These are phyloP conservation scores for Astrothelium macrocarpum DNA, from an alignment of 495 filamentous ascomycete genomes.

Conservation along the genomic window DNA sequence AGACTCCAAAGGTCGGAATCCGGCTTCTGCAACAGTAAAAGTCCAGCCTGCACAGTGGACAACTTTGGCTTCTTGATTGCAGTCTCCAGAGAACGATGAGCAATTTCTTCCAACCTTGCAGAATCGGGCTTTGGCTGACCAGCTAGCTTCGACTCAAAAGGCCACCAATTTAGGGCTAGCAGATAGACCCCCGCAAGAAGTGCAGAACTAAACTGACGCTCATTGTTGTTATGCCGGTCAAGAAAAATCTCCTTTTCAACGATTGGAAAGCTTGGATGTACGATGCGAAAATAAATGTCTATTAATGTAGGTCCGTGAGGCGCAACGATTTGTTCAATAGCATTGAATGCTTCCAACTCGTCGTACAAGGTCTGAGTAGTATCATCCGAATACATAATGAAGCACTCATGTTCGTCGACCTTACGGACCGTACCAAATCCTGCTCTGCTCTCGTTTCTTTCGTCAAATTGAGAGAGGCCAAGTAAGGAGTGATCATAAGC, in stretches of 20 bases:
- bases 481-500: conserved; percentile 66
- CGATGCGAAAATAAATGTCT: conserved; percentile 75
- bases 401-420: conserved; percentile 74
- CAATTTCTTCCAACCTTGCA: conserved; percentile 63
- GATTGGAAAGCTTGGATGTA: conserved; percentile 87
- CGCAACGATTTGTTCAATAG: conserved; percentile 72
- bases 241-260: conserved; percentile 79
- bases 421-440: conserved; percentile 62
- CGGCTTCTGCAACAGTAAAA: conserved; percentile 80
- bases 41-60: conserved; percentile 86
- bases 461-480: conserved; percentile 60
- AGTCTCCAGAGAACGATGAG: conserved; percentile 59
- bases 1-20: conserved; percentile 77
- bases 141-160: conserved; percentile 58
- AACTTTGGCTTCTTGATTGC: conserved; percentile 78
- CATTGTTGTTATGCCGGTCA: conserved; percentile 68
- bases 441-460: conserved; percentile 59
- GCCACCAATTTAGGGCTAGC: conserved; percentile 83
- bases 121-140: conserved; percentile 61
- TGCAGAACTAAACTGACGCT: conserved; percentile 70
- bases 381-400: conserved; percentile 65
- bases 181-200: conserved; percentile 85
- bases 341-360: conserved; percentile 56
- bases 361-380: conserved; percentile 52
- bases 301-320: conserved; percentile 73